Percentiles rank a stretch among this genome's conserved stretches.
phyloP scores from a whole-genome alignment of 2,329 filamentous ascomycete genomes.

The Boeremia lycopersici region DNA sequence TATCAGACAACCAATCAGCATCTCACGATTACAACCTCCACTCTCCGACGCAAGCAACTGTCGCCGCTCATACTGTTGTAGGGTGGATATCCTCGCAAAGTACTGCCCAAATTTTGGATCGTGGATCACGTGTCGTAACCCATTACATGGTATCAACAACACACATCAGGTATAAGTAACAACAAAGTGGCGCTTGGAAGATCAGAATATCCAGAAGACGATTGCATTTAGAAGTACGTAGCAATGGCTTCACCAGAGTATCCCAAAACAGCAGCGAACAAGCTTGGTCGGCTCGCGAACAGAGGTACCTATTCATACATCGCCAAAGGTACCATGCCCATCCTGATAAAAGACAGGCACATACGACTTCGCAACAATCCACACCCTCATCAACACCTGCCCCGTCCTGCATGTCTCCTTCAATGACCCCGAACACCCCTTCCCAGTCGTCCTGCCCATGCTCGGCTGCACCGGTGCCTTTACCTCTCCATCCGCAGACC shows the following conservation, averaged over 20 bases:
- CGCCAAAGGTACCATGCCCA: background rate
- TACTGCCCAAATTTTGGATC: background rate
- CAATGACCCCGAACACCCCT: conserved; percentile 56
- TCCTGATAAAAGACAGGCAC: conserved; percentile 19
- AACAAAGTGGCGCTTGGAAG: background rate
- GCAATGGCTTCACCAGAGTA: conserved; percentile 28
- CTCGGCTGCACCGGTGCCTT: conserved; percentile 46
- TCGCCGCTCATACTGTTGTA: background rate
- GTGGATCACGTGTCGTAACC: background rate
- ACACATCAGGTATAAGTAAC: background rate
- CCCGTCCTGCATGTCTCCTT: conserved; percentile 48
- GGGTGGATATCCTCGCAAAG: conserved; percentile 1
- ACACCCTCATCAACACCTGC: conserved; percentile 38
- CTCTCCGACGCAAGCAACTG: background rate
- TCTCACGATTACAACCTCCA: conserved; percentile 1
- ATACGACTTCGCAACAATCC: conserved; percentile 46
- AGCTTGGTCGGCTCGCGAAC: conserved; percentile 36
- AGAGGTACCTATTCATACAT: conserved; percentile 24
- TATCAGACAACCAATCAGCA: background rate
- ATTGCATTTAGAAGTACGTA: background rate
- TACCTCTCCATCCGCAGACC: conserved; percentile 61
- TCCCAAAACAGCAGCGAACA: conserved; percentile 35
- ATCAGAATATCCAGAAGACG: background rate
- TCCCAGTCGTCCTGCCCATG: conserved; percentile 54
- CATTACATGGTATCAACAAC: background rate